Conservation (phyloP, 2,329 filamentous ascomycete genomes). For the Waltergamsia citrina region DNA sequence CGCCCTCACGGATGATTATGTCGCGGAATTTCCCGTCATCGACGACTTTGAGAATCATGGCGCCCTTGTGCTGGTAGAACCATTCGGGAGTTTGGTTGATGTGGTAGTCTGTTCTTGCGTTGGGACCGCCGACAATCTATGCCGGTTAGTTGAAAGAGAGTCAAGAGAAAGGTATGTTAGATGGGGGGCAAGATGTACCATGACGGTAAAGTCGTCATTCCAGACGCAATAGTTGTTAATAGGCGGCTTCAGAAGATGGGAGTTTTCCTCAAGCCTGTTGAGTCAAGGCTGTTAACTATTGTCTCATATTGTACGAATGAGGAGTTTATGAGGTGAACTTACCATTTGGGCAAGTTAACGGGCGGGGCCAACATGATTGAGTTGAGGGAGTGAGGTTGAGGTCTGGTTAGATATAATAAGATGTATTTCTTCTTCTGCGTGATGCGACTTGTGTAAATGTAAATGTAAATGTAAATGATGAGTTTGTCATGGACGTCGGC, state of each 20-base stretch:
- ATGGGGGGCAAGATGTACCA: slow-evolving; percentile 49
- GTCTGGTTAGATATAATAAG: too few species aligned
- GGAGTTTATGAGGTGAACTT: slow-evolving; percentile 16
- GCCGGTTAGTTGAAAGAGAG: neutral
- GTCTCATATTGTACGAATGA: too few species aligned
- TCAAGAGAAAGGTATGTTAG: neutral
- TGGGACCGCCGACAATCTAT: slow-evolving; percentile 88
- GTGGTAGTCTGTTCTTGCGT: slow-evolving; percentile 95
- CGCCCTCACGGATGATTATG: slow-evolving; percentile 82
- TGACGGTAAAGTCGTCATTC: slow-evolving; percentile 72
- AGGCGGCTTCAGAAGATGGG: slow-evolving; percentile 84
- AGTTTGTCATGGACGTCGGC: too few species aligned
- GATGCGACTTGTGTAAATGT: too few species aligned
- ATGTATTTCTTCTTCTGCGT: too few species aligned
- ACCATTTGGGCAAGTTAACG: slow-evolving; percentile 51
- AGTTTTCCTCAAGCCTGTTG: slow-evolving; percentile 84
- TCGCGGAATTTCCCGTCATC: slow-evolving; percentile 66
- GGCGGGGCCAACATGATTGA: slow-evolving; percentile 37
- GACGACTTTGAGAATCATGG: slow-evolving; percentile 89
- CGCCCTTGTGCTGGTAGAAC: slow-evolving; percentile 94
- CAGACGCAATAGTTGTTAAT: slow-evolving; percentile 98
- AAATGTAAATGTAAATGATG: too few species aligned
- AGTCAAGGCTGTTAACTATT: too few species aligned
- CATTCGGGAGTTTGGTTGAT: slow-evolving; percentile 94
- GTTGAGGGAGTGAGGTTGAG: too few species aligned